Evolutionary conservation across 1,284 basidiomycete genomes (phyloP).

Genomic region (Volvariella volvacea): DNA sequence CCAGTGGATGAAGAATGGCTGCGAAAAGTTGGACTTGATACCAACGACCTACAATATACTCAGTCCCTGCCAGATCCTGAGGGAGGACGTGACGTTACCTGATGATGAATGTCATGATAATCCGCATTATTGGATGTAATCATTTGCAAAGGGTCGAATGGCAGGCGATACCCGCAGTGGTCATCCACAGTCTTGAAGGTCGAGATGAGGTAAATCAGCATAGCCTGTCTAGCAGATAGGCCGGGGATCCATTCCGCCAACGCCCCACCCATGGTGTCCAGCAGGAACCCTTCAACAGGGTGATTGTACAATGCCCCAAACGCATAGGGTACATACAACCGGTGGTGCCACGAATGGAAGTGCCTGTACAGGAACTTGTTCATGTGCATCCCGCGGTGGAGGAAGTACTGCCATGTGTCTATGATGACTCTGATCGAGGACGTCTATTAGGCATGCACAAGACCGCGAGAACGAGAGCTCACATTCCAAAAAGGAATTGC

Average conservation of each 20-base stretch:
- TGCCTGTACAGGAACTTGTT: conserved; percentile 90
- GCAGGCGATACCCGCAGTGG: conserved; percentile 89
- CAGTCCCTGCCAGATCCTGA: conserved; percentile 1
- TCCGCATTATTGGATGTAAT: conserved; percentile 92
- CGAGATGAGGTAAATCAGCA: conserved; percentile 78
- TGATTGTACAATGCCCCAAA: conserved; percentile 99
- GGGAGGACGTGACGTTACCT: conserved; percentile 40
- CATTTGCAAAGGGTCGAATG: conserved; percentile 86
- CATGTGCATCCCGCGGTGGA: conserved; percentile 89
- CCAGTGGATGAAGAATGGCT: conserved; percentile 92
- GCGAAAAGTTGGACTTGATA: conserved; percentile 94
- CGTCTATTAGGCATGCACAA: conserved; percentile 5
- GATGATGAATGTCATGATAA: conserved; percentile 98
- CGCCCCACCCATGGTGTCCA: conserved; percentile 82
- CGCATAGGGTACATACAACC: conserved; percentile 95
- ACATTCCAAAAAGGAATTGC: conserved; percentile 85
- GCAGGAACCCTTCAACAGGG: conserved; percentile 87
- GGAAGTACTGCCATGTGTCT: conserved; percentile 98
- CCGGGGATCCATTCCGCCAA: conserved; percentile 67
- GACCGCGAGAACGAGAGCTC: conserved; percentile 29
- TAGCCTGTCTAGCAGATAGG: conserved; percentile 83
- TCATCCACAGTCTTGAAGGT: conserved; percentile 97
- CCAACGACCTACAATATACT: conserved; percentile 60
- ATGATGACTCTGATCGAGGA: conserved; percentile 70
- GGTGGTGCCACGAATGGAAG: conserved; percentile 93